A percentile compares a stretch with the other conserved stretches of the same genome.
These are phyloP conservation scores for Xylariales sp. DNA, from an alignment of 2,329 filamentous ascomycete genomes.

Conservation along the genomic window DNA sequence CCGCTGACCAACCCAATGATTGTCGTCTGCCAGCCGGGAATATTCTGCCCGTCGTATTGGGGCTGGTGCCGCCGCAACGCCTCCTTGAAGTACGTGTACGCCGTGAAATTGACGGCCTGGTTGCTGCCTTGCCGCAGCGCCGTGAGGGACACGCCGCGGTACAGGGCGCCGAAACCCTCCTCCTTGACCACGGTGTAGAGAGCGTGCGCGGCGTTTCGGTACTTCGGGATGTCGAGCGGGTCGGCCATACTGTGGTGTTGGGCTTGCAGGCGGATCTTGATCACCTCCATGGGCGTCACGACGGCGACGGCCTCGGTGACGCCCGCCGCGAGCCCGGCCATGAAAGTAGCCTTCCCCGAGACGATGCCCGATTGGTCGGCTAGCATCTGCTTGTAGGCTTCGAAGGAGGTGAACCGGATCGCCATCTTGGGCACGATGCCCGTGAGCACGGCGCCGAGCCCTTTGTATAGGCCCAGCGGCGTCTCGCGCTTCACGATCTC, in stretches of 20 bases:
- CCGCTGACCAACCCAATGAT: slow-evolving; percentile 86
- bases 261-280: slow-evolving; percentile 97
- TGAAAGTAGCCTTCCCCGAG: slow-evolving; percentile 63
- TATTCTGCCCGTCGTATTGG: slow-evolving; percentile 52
- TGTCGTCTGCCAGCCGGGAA: slow-evolving; percentile 88
- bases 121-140: slow-evolving; percentile 93
- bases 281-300: slow-evolving; percentile 97
- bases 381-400: slow-evolving; percentile 84
- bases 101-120: slow-evolving; percentile 98
- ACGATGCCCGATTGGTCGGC: slow-evolving; percentile 65
- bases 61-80: slow-evolving; percentile 69
- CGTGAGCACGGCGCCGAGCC: slow-evolving; percentile 90
- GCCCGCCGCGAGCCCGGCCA: slow-evolving; percentile 80
- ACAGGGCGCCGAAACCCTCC: slow-evolving; percentile 82
- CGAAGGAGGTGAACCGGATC: slow-evolving; percentile 96
- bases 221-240: slow-evolving; percentile 92
- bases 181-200: slow-evolving; percentile 86
- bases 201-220: slow-evolving; percentile 83
- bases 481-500: slow-evolving; percentile 90
- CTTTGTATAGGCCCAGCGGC: slow-evolving; percentile 91
- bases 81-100: slow-evolving; percentile 90
- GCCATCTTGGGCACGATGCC: slow-evolving; percentile 99
- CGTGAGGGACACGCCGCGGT: slow-evolving; percentile 89
- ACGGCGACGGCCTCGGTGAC: slow-evolving; percentile 95
- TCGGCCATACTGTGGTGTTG: slow-evolving; percentile 98